These are phyloP conservation scores for Aeminium ludgeri DNA, from an alignment of 495 filamentous ascomycete species.

Conservation along the genomic window DNA sequence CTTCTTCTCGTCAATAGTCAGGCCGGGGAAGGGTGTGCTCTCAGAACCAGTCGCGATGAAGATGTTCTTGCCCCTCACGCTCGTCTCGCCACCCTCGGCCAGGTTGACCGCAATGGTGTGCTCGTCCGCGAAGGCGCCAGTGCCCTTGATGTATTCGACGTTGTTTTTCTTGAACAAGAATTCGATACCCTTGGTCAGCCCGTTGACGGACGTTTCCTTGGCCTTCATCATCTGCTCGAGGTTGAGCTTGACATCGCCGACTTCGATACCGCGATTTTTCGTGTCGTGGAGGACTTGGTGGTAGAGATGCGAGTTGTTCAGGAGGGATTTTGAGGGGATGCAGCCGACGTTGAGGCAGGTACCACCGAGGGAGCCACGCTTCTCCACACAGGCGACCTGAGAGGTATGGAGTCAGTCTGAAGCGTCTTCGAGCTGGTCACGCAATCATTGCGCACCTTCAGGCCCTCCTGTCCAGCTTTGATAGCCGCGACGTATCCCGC, in stretches of 20 bases:
- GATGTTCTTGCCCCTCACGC: slow-evolving; percentile 81
- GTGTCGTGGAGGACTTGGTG: slow-evolving; percentile 94
- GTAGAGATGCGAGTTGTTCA: slow-evolving; percentile 99
- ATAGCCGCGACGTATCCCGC: slow-evolving; percentile 98
- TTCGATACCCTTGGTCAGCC: slow-evolving; percentile 92
- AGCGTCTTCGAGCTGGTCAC: background rate
- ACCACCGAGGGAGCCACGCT: slow-evolving; percentile 85
- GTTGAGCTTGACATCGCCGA: slow-evolving; percentile 93
- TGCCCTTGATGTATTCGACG: slow-evolving; percentile 90
- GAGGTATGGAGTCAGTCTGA: slow-evolving; percentile 6
- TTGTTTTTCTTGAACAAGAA: slow-evolving; percentile 98
- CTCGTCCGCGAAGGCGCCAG: slow-evolving; percentile 70
- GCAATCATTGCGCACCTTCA: slow-evolving; percentile 49
- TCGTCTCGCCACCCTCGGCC: slow-evolving; percentile 76
- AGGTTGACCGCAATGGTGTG: slow-evolving; percentile 84
- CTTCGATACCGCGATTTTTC: slow-evolving; percentile 91
- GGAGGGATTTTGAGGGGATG: slow-evolving; percentile 96
- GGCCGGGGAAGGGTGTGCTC: slow-evolving; percentile 85
- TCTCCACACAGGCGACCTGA: slow-evolving; percentile 94
- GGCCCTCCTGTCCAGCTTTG: slow-evolving; percentile 92
- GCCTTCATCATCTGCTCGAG: slow-evolving; percentile 92
- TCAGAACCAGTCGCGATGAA: slow-evolving; percentile 92
- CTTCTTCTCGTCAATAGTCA: slow-evolving; percentile 92
- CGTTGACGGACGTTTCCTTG: slow-evolving; percentile 76
- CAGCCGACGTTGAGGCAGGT: slow-evolving; percentile 98